Percentiles rank a stretch among this genome's conserved stretches.
phyloP scores from a whole-genome alignment of 352 stramenopile genomes.

The Pythium aristosporum region DNA sequence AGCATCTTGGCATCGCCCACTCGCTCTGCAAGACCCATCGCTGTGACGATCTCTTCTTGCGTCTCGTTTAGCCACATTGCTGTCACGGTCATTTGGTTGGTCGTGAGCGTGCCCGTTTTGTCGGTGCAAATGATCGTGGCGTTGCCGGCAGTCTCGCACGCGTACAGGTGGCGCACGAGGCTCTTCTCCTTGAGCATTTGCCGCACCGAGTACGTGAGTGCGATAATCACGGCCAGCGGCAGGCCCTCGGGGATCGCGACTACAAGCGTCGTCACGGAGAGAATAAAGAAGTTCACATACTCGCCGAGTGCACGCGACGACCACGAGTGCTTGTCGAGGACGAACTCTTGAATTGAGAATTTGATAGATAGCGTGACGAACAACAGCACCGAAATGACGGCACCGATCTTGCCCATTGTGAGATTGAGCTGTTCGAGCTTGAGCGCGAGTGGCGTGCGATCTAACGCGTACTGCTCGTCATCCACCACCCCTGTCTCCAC shows the following conservation, averaged over 20 bases:
- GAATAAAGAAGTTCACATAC: conserved; percentile 86
- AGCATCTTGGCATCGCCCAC: conserved; percentile 6
- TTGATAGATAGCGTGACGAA: conserved; percentile 78
- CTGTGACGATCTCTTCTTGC: conserved; percentile 34
- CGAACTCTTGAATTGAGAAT: conserved; percentile 65
- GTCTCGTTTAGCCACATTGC: conserved; percentile 63
- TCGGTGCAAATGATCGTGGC: conserved; percentile 96
- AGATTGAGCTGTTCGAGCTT: conserved; percentile 92
- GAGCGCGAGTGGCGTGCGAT: conserved; percentile 72
- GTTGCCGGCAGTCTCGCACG: conserved; percentile 97
- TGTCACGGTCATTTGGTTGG: conserved; percentile 98
- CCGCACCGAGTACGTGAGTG: conserved; percentile 93
- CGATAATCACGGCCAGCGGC: conserved; percentile 93
- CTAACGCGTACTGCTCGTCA: conserved; percentile 24
- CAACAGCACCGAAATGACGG: conserved; percentile 64
- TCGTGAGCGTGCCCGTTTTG: conserved; percentile 95
- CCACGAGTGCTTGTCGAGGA: neutral
- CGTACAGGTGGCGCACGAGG: conserved; percentile 96
- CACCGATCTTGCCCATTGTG: conserved; percentile 87
- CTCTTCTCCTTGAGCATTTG: conserved; percentile 99
- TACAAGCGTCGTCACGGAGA: conserved; percentile 91
- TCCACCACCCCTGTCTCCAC: conserved; percentile 46
- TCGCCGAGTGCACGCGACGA: conserved; percentile 15
- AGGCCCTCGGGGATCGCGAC: conserved; percentile 94
- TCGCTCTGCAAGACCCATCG: neutral